A percentile compares a stretch with the other conserved stretches of the same genome.
Conservation (phyloP, 371 early-diverging fungal species). For the Mortierella sp. region DNA sequence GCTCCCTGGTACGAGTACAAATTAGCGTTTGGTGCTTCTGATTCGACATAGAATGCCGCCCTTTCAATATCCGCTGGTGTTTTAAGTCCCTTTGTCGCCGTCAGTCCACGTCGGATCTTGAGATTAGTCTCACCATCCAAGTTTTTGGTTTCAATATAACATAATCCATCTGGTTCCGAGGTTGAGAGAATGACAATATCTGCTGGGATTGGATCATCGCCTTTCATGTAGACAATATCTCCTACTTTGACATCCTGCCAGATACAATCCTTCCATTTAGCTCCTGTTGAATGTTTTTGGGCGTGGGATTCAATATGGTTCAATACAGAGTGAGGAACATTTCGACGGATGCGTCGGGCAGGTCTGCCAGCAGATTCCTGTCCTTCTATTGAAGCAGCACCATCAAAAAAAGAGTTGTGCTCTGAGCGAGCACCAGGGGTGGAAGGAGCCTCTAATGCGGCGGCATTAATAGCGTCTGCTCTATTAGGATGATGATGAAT, state of each 20-base stretch:
- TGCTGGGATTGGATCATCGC: constrained; percentile 95
- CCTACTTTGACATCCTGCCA: constrained; percentile 95
- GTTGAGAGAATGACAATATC: constrained; percentile 91
- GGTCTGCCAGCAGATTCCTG: constrained; percentile 49
- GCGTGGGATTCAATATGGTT: constrained; percentile 45
- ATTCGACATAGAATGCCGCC: constrained; percentile 75
- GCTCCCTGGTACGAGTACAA: constrained; percentile 83
- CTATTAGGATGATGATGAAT: constrained; percentile 19
- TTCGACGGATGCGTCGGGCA: constrained; percentile 43
- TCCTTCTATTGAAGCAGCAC: constrained; percentile 29
- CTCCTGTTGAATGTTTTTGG: constrained; percentile 20
- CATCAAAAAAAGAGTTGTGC: constrained; percentile 49
- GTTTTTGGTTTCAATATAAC: constrained; percentile 97
- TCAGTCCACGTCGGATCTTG: constrained; percentile 77
- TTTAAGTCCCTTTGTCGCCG: constrained; percentile 60
- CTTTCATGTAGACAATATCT: constrained; percentile 87
- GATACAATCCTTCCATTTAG: constrained; percentile 62
- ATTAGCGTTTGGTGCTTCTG: constrained; percentile 84
- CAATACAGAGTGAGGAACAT: constrained; percentile 54
- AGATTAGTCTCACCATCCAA: constrained; percentile 95
- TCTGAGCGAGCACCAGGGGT: constrained; percentile 48
- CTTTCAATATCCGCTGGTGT: constrained; percentile 69
- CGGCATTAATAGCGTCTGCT: constrained; percentile 36
- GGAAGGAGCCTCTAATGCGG: constrained; percentile 20
- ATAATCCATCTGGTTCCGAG: constrained; percentile 87